phyloP scores from a whole-genome alignment of 306 rosid genomes.

The Parietaria judaica region DNA sequence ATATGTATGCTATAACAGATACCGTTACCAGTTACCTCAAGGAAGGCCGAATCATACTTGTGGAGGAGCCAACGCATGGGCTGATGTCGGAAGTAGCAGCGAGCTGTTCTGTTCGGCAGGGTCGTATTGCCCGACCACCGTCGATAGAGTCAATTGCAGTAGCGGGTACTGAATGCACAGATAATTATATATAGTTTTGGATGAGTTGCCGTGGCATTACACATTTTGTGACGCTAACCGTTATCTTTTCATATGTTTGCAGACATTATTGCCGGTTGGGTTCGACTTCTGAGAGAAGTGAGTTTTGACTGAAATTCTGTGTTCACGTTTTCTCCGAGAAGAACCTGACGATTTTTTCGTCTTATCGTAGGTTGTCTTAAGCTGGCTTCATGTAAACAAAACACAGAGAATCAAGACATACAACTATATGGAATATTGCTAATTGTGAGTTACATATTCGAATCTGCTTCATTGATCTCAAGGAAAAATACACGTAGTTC shows the following conservation, averaged over 20 bases:
- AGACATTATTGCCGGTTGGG: conserved; percentile 94
- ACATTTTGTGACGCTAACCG: conserved; percentile 16
- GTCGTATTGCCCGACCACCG: conserved; percentile 84
- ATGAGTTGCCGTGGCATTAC: background rate
- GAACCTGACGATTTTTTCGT: conserved; percentile 30
- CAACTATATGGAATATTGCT: conserved; percentile 82
- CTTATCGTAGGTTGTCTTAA: conserved; percentile 74
- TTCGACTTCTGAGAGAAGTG: conserved; percentile 72
- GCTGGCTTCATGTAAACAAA: conserved; percentile 76
- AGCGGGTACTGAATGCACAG: conserved; percentile 53
- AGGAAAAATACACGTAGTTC: conserved; percentile 17
- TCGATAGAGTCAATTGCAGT: conserved; percentile 46
- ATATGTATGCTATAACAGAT: conserved; percentile 40
- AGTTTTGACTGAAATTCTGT: conserved; percentile 15
- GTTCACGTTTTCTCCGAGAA: background rate
- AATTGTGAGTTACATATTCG: conserved; percentile 48
- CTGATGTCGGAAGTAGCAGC: conserved; percentile 61
- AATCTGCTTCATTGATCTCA: no score
- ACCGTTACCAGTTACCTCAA: conserved; percentile 79
- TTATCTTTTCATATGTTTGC: conserved; percentile 23
- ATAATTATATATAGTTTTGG: conserved; percentile 3
- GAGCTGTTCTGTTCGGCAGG: conserved; percentile 87
- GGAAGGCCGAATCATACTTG: conserved; percentile 75
- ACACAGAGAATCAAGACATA: conserved; percentile 62
- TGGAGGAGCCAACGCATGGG: conserved; percentile 95